phyloP scores from a whole-genome alignment of 78 protist genomes.

The Blattamonas nauphoetae region DNA sequence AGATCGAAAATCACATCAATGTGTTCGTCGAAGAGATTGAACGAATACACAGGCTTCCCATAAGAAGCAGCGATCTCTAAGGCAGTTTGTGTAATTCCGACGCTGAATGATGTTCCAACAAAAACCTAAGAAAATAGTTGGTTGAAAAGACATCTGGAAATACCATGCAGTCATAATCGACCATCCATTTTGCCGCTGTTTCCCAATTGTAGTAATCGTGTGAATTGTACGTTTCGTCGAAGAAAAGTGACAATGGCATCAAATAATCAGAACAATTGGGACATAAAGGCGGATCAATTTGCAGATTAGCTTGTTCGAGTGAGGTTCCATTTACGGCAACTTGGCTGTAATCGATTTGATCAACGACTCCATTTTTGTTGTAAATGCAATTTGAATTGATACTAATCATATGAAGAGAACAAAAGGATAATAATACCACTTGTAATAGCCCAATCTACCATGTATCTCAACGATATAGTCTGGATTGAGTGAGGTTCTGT shows the following conservation, averaged over 20 bases:
- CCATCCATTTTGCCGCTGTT: conserved; percentile 3
- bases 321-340: conserved; percentile 17
- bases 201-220: conserved; percentile 2
- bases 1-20: neutral
- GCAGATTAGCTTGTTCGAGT: neutral
- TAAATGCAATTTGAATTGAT: neutral
- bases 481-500: neutral
- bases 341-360: neutral
- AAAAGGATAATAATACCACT: neutral
- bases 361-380: neutral
- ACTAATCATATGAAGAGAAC: neutral
- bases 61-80: neutral
- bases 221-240: conserved; percentile 4
- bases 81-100: conserved; percentile 8
- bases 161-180: conserved; percentile 3
- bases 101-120: conserved; percentile 15
- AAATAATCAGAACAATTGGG: neutral
- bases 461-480: conserved; percentile 5
- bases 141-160: neutral
- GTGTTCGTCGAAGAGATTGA: conserved; percentile 16
- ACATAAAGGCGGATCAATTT: neutral
- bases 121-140: neutral
- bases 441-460: conserved; percentile 3
- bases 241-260: conserved; percentile 16
- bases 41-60: neutral